phyloP scores from a whole-genome alignment of 148 eudicot genomes.

The Rhododendron mucronatum region DNA sequence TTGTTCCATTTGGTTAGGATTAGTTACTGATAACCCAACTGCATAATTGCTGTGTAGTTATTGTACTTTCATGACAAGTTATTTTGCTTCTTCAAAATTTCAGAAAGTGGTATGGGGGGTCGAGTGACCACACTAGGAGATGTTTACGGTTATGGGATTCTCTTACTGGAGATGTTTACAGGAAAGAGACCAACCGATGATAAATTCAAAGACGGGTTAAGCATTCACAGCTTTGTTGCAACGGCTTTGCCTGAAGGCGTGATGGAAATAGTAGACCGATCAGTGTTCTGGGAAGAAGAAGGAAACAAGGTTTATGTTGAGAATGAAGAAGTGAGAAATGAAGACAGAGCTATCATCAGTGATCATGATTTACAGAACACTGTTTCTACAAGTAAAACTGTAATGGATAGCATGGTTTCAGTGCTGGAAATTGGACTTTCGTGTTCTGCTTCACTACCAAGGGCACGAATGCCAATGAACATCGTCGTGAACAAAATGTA shows the following conservation, averaged over 20 bases:
- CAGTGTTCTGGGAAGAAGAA: not conserved
- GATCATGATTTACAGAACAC: not conserved
- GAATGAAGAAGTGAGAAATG: not conserved
- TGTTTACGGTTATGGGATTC: no score
- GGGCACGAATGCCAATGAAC: conserved; percentile 1
- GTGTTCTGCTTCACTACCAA: conserved; percentile 13
- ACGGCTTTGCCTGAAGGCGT: not conserved
- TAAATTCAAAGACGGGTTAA: conserved; percentile 9
- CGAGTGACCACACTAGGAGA: not conserved
- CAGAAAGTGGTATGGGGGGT: conserved; percentile 17
- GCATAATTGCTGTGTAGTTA: no score
- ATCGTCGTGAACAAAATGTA: conserved; percentile 10
- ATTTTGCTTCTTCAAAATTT: not conserved
- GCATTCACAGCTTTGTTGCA: conserved; percentile 8
- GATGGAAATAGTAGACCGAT: conserved; percentile 1
- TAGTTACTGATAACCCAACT: not conserved
- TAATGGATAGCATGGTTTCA: conserved; percentile 4
- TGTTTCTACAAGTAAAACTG: not conserved
- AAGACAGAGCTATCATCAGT: not conserved
- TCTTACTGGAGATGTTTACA: conserved; percentile 4
- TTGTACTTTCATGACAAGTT: not conserved
- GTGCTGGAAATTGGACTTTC: conserved; percentile 15
- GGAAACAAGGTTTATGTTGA: not conserved
- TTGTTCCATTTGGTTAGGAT: not conserved
- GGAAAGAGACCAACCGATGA: conserved; percentile 13